Conservation (phyloP, 805 yeast genomes). For the Starmerella stigmatis region DNA sequence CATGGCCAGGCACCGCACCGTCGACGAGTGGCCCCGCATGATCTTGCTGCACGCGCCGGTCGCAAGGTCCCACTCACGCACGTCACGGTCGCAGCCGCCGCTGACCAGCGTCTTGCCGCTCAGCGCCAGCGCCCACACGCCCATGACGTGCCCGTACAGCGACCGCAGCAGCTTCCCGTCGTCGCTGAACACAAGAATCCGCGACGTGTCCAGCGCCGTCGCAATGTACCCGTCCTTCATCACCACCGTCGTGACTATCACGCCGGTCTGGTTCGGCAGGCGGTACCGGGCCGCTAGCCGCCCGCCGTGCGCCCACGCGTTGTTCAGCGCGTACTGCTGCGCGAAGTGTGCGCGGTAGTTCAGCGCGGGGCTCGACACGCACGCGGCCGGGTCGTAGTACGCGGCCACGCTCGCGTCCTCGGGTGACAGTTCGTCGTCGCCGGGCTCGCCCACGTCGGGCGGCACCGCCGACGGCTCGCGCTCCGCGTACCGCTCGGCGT, state of each 20-base stretch:
- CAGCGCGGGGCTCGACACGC: slow-evolving; percentile 27
- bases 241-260: slow-evolving; percentile 34
- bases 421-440: too few relatives aligned
- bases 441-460: not conserved
- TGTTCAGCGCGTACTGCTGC: slow-evolving; percentile 33
- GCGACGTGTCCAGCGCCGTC: slow-evolving; percentile 37
- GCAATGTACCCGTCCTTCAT: slow-evolving; percentile 33
- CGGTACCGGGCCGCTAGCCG: slow-evolving; percentile 34
- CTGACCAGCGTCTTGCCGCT: slow-evolving; percentile 84
- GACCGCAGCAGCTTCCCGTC: slow-evolving; percentile 52
- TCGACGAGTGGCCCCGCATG: slow-evolving; percentile 80
- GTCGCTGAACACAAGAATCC: slow-evolving; percentile 35
- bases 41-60: slow-evolving; percentile 81
- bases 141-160: slow-evolving; percentile 94
- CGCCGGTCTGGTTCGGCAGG: slow-evolving; percentile 27
- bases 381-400: slow-evolving; percentile 29
- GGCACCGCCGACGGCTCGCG: too few relatives aligned
- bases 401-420: slow-evolving; percentile 19
- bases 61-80: slow-evolving; percentile 87
- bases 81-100: slow-evolving; percentile 94
- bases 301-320: slow-evolving; percentile 37
- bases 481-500: too few relatives aligned
- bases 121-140: slow-evolving; percentile 93
- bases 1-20: slow-evolving; percentile 77
- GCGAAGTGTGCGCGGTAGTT: slow-evolving; percentile 34